Percentiles rank a stretch among this genome's conserved stretches.
phyloP scores from a whole-genome alignment of 163 green algal species.

The Scenedesmus sp. region DNA sequence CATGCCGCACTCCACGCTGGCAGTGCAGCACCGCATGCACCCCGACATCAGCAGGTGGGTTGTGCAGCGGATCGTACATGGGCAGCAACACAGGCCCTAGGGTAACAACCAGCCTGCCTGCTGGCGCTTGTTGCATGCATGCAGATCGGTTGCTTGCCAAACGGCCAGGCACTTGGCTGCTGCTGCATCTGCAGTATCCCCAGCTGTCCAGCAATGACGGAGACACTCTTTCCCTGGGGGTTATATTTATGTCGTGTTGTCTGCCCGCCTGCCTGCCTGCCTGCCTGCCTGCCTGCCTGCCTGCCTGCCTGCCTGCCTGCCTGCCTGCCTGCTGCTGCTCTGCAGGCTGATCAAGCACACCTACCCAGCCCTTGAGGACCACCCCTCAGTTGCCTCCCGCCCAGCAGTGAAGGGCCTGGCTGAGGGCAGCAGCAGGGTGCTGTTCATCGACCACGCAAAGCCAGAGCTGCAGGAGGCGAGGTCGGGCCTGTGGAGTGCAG shows the following conservation, averaged over 20 bases:
- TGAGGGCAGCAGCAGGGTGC: conserved; percentile 54
- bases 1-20: conserved; percentile 76
- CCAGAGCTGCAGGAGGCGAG: conserved; percentile 63
- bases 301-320: too few relatives aligned
- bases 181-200: too few relatives aligned
- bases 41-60: conserved; percentile 64
- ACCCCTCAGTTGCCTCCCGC: conserved; percentile 66
- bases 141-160: too few relatives aligned
- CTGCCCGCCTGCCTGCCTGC: too few relatives aligned
- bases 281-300: not conserved
- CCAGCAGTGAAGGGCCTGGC: conserved; percentile 72
- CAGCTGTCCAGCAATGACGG: too few relatives aligned
- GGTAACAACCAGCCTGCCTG: too few relatives aligned
- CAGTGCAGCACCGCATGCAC: conserved; percentile 85
- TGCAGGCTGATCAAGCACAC: conserved; percentile 73
- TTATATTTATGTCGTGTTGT: too few relatives aligned
- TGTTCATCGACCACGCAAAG: conserved; percentile 77
- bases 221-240: too few relatives aligned
- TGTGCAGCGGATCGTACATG: not conserved
- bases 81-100: too few relatives aligned
- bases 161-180: too few relatives aligned
- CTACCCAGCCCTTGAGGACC: conserved; percentile 80
- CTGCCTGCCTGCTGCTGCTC: not conserved
- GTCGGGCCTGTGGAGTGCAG: conserved; percentile 46
- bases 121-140: too few relatives aligned